Evolutionary conservation across 768 basidiomycete genomes (phyloP), one percentile per base, ranked within the genome.

Genomic region (Wakefieldia striispora): DNA sequence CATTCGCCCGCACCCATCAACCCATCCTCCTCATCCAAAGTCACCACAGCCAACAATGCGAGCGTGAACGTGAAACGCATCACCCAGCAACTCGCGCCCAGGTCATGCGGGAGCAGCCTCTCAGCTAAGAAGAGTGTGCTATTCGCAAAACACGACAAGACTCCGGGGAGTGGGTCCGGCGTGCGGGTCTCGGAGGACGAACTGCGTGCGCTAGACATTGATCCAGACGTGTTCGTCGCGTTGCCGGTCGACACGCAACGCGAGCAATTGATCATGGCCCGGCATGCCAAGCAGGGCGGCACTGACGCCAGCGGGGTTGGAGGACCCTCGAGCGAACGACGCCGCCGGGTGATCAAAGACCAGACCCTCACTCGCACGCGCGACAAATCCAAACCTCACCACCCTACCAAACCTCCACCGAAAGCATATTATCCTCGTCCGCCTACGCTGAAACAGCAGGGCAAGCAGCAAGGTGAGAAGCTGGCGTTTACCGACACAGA

Each of bases 231-330:
- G 6, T 94, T 89, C 57, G 70, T 66, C 0, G 71, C 67, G 27
- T 65, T 97, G 3, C 91, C 91, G 0, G 66, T 68, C 1, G 75
- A 80, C 20, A 63, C 91, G 37, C 88, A 91, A 61, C 77, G 81
- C 43, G 91, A 95, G 59, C 84, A 88, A 53, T 69, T 95, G 24
- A 72, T 78, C n/a, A 69, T 73, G 41, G 79, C 79, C 19, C 75
- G 86, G 17, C 69, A 83, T 19, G 59, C 78, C 31, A 76, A 77
- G 56, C 50, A 69, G 57, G 17, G 72, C 64, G 39, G 71, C 4
- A 29, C 4, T 61, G 21, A 12, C 29, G 29, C 3, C 33, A 14
- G 33, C 13, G 13, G 12, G 6, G 33, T 14, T 33, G 33, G 33
- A 16, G 33, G 33, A 33, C 33, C 70, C 66, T 4, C 56, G 0